Evolutionary conservation across 805 yeast species (phyloP).

Genomic region (Blastobotrys robertii): DNA sequence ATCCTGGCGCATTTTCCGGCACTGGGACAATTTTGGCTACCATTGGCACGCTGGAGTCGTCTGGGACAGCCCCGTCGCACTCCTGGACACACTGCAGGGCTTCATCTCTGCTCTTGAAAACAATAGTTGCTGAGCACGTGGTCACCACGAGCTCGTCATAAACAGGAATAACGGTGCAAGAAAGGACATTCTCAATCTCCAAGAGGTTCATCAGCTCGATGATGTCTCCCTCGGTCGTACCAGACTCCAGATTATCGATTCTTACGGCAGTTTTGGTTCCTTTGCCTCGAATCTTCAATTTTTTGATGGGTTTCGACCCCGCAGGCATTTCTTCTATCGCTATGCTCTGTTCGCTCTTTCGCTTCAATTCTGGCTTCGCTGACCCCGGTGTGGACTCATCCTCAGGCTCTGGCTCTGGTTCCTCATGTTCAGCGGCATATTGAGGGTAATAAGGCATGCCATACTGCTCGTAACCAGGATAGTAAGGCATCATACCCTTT

Average conservation of each 20-base stretch:
- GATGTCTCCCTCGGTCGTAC: constrained; percentile 1
- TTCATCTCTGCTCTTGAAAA: constrained; percentile 4
- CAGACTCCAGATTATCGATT: constrained; percentile 2
- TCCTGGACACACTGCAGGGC: constrained; percentile 3
- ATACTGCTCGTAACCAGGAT: too few relatives aligned
- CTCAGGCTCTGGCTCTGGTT: not conserved
- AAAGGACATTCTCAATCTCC: not conserved
- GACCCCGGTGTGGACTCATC: not conserved
- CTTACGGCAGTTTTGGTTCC: constrained; percentile 2
- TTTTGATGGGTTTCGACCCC: too few relatives aligned
- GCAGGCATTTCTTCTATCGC: too few relatives aligned
- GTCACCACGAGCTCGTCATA: not conserved
- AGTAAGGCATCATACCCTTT: too few relatives aligned
- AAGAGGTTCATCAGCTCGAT: not conserved
- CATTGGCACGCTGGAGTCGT: constrained; percentile 4
- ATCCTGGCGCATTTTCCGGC: not conserved
- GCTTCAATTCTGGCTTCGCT: not conserved
- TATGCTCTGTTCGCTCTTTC: too few relatives aligned
- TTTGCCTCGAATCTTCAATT: not conserved
- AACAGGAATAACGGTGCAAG: not conserved
- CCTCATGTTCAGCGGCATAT: not conserved
- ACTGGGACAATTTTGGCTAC: constrained; percentile 1
- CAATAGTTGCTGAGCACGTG: constrained; percentile 1
- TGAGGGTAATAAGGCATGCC: not conserved
- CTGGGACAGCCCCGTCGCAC: constrained; percentile 7